Evolutionary conservation across 2,329 filamentous ascomycete species (phyloP).

Genomic region (Exophiala phaeomuriformis): DNA sequence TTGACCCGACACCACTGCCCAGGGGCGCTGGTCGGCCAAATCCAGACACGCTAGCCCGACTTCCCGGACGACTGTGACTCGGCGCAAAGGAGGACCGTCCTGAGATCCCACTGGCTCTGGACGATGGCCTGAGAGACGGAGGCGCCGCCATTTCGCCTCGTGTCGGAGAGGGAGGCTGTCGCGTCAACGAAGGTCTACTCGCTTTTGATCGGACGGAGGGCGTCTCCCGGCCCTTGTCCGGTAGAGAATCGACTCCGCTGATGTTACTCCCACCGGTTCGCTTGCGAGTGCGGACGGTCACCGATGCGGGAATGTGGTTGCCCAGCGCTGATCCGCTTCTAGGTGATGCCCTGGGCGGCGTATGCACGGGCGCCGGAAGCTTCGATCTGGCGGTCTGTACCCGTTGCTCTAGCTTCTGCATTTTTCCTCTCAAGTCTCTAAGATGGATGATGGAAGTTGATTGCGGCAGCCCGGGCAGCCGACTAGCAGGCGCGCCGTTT

Average conservation of each 20-base stretch:
- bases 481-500: conserved; percentile 19
- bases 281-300: conserved; percentile 59
- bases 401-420: conserved; percentile 90
- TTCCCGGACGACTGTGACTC: conserved; percentile 24
- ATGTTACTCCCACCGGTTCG: conserved; percentile 55
- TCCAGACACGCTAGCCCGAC: conserved; percentile 25
- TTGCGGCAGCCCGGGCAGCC: conserved; percentile 42
- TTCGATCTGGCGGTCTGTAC: conserved; percentile 89
- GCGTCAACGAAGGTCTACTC: conserved; percentile 54
- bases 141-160: conserved; percentile 24
- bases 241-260: conserved; percentile 33
- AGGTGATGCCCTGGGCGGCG: conserved; percentile 75
- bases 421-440: conserved; percentile 86
- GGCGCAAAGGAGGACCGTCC: conserved; percentile 22
- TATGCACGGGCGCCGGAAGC: conserved; percentile 70
- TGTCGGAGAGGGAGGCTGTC: conserved; percentile 44
- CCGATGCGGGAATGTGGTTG: conserved; percentile 47
- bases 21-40: conserved; percentile 12
- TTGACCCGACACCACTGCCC: conserved; percentile 16
- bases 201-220: conserved; percentile 30
- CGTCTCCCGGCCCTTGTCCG: conserved; percentile 27
- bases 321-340: conserved; percentile 48
- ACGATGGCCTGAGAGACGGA: conserved; percentile 21
- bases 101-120: conserved; percentile 27
- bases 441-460: conserved; percentile 83